A percentile compares a stretch with the other conserved stretches of the same genome.
These are phyloP conservation scores for Mortierella sp. DNA, from an alignment of 371 early-diverging fungal species.

Conservation along the genomic window DNA sequence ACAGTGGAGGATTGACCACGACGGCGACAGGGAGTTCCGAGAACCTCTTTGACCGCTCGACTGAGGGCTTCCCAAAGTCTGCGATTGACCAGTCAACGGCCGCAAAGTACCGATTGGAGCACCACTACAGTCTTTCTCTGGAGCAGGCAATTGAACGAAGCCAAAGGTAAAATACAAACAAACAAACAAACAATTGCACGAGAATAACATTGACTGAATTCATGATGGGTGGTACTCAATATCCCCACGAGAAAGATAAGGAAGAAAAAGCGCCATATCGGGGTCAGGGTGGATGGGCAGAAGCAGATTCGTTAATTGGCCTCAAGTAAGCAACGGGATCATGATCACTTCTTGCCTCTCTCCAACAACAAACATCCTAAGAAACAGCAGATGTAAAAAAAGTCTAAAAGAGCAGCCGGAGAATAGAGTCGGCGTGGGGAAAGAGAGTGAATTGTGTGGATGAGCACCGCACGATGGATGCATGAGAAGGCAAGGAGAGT, in stretches of 20 bases:
- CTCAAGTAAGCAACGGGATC: not conserved
- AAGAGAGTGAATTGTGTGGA: not conserved
- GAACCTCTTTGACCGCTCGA: constrained; percentile 62
- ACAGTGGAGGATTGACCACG: constrained; percentile 28
- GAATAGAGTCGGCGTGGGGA: not conserved
- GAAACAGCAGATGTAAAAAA: constrained; percentile 96
- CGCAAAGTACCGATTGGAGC: constrained; percentile 89
- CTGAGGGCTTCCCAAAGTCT: constrained; percentile 78
- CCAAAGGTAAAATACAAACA: constrained; percentile 67
- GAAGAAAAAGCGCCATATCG: not conserved
- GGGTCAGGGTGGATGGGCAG: not conserved
- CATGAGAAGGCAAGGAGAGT: not conserved
- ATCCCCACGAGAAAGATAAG: not conserved
- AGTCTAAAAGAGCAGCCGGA: constrained; percentile 77
- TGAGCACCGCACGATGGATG: not conserved
- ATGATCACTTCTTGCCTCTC: not conserved
- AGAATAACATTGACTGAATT: constrained; percentile 72
- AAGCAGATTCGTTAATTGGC: not conserved
- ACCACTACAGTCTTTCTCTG: constrained; percentile 89
- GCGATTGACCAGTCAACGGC: constrained; percentile 88
- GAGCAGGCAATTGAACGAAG: constrained; percentile 92
- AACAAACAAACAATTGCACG: constrained; percentile 86
- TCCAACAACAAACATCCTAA: constrained; percentile 74
- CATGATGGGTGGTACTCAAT: not conserved
- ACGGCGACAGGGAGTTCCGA: constrained; percentile 37